Conservation (phyloP, 2,329 filamentous ascomycete species). For the Fusarium newnesense region DNA sequence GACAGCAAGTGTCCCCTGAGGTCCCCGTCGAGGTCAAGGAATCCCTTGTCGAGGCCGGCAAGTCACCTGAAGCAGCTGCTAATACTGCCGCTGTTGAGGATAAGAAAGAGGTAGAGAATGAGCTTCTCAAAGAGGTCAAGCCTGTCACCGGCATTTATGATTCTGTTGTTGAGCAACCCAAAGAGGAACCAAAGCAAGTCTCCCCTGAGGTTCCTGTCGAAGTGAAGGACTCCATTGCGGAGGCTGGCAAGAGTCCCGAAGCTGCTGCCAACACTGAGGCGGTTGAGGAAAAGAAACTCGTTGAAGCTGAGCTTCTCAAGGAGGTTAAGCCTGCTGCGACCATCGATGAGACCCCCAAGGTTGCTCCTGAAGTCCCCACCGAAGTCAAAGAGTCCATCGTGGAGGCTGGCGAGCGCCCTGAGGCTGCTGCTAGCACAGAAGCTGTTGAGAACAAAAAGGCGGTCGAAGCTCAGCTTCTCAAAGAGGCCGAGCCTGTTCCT, state of each 20-base stretch:
- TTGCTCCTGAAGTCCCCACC: conserved; percentile 62
- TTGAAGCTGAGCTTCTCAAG: conserved; percentile 77
- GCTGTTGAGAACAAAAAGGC: conserved; percentile 80
- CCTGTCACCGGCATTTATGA: conserved; percentile 39
- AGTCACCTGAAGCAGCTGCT: conserved; percentile 76
- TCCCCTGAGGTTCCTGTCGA: conserved; percentile 55
- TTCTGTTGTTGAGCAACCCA: conserved; percentile 33
- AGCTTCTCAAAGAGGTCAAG: conserved; percentile 75
- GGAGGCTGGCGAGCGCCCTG: conserved; percentile 70
- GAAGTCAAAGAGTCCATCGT: conserved; percentile 68
- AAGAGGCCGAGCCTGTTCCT: conserved; percentile 62
- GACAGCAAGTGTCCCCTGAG: conserved; percentile 58
- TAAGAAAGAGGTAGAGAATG: conserved; percentile 78
- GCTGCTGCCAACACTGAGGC: conserved; percentile 73
- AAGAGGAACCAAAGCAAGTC: conserved; percentile 47
- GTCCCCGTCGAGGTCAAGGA: conserved; percentile 68
- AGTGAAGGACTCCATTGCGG: conserved; percentile 77
- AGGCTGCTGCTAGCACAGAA: conserved; percentile 74
- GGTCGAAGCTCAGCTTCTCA: conserved; percentile 78
- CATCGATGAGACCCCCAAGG: conserved; percentile 51
- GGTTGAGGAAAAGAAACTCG: conserved; percentile 75
- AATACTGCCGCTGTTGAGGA: conserved; percentile 76
- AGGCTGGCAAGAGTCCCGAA: conserved; percentile 71
- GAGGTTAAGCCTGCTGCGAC: conserved; percentile 63
- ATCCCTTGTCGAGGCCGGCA: conserved; percentile 66